Evolutionary conservation across 805 yeast species (phyloP), one percentile per base, ranked within the genome.

Genomic region (Ogataea paradorogensis): DNA sequence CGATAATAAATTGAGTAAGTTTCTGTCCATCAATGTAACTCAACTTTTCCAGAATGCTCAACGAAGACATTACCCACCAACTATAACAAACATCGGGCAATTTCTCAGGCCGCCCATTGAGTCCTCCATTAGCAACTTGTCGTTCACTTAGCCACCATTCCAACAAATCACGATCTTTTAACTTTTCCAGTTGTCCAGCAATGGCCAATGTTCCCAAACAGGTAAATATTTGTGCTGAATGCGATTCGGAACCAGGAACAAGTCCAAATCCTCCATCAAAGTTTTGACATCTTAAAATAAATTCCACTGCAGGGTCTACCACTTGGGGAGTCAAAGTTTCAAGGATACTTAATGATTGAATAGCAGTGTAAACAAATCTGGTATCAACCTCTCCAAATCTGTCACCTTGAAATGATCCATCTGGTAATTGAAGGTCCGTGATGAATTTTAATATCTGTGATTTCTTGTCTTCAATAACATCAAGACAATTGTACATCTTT

Each of bases 221-320:
- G 0, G 95, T 86, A 53, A 88, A 89, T 0, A 82, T 84, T 60
- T 86, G 95, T 0, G 96, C 97, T 1, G 95, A 82, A 61, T 93
- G 99, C 32, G 91, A 80, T 61, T 93, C 99, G 0, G 95, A 91
- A 1, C 96, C 96, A 0, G 99, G 98, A 7, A 79, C 78, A 63
- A 86, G 69, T 0, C 99, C 99, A 69, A 84, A 93, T 0, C 95
- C 96, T 3, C 99, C 99, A 59, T 93, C 99, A 57, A 88, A 91
- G 60, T 93, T 93, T 46, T 74, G 82, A 62, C 99, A 93, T 26
- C 57, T 56, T 36, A 73, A 50, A 2, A 91, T 75, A 62, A 79
- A 91, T 1, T 65, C 66, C 1, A 78, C 80, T 0, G 96, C 88
- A 0, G 77, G 76, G 11, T 75, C 77, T 4, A 56, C 61, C 8